A percentile compares a stretch with the other conserved stretches of the same genome.
phyloP scores from a whole-genome alignment of 257 asterid genomes.

The Solanum virginianum region DNA sequence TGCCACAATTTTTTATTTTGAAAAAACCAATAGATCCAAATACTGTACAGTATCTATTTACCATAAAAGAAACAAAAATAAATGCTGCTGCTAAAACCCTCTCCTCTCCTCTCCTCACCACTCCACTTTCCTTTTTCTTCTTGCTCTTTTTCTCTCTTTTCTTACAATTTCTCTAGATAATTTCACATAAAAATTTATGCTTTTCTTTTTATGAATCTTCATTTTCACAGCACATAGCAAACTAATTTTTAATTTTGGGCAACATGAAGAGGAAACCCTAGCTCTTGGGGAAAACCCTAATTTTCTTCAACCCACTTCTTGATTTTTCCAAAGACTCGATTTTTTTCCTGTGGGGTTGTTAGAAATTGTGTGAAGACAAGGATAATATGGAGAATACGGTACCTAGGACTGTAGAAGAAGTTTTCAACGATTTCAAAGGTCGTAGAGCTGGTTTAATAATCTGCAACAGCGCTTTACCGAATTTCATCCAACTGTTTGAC shows the following conservation, averaged over 20 bases:
- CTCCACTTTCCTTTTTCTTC: not conserved
- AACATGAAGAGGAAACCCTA: not conserved
- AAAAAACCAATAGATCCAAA: not conserved
- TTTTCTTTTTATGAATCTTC: not conserved
- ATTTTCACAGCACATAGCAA: not conserved
- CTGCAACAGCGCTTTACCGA: too few relatives aligned
- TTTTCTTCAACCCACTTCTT: not conserved
- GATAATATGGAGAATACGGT: not conserved
- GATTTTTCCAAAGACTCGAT: not conserved
- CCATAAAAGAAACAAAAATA: not conserved
- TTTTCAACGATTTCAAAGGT: constrained; percentile 57
- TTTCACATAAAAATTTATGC: not conserved
- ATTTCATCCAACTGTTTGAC: too few relatives aligned
- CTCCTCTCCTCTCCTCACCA: not conserved
- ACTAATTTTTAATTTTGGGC: not conserved
- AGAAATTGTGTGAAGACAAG: not conserved
- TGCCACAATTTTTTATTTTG: not conserved
- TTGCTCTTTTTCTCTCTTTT: not conserved
- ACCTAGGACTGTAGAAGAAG: constrained; percentile 89
- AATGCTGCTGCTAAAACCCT: not conserved
- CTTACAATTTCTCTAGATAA: not conserved
- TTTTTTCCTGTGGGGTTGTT: not conserved
- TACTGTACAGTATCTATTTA: not conserved
- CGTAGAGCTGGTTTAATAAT: constrained; percentile 75
- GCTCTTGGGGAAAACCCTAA: not conserved